Percentiles rank a stretch among this genome's conserved stretches.
Conservation (phyloP, 179 eudicot genomes). For the Beta corolliflora region DNA sequence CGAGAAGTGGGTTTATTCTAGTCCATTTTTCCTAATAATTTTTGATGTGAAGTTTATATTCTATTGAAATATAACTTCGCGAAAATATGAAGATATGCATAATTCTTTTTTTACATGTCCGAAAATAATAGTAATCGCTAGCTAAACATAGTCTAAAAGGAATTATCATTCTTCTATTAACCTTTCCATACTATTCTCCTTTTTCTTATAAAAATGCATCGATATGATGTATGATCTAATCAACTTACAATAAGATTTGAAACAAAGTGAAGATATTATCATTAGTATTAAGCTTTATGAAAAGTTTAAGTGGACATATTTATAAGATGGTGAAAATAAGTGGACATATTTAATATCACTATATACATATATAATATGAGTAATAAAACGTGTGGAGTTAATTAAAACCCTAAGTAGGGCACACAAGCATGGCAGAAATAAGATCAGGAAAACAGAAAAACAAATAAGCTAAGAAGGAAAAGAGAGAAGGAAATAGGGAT, state of each 20-base stretch:
- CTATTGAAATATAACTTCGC: not conserved
- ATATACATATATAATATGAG: not conserved
- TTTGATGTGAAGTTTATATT: not conserved
- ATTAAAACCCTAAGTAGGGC: conserved; percentile 25
- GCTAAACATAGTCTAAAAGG: not conserved
- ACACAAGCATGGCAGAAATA: conserved; percentile 1
- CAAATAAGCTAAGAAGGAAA: not conserved
- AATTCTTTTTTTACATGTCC: not conserved
- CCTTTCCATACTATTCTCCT: not conserved
- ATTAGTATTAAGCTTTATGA: not conserved
- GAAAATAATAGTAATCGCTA: not conserved
- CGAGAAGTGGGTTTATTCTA: too few relatives aligned
- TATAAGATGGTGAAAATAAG: not conserved
- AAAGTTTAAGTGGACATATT: not conserved
- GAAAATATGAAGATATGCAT: not conserved
- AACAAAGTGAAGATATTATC: not conserved
- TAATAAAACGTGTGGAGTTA: not conserved
- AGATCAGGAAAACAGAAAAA: not conserved
- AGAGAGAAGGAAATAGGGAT: not conserved
- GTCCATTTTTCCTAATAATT: too few relatives aligned
- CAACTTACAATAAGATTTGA: not conserved
- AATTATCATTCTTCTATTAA: too few relatives aligned
- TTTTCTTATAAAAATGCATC: not conserved
- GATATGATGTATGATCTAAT: not conserved
- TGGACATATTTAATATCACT: not conserved